Base-by-base conservation (phyloP, 129 eudicot species). In the Solidago caesia region DNA sequence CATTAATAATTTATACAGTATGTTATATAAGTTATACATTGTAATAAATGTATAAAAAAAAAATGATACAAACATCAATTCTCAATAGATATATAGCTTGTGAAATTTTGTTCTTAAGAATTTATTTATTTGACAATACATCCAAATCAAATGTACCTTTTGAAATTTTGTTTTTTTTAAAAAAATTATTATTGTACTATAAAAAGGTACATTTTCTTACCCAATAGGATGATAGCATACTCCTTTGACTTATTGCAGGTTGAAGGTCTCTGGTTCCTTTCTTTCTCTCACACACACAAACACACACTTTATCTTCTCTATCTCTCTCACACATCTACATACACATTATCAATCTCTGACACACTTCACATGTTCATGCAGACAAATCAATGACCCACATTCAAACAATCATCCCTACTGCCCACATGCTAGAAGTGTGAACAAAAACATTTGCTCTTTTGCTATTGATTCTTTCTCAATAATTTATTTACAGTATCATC, bases 281-380 rank as follows among this genome's bases (percentile, higher is more conserved):
- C 25, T 46, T 8, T 29, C 62, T 39, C 64, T 64, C 67, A 51
- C 73, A 9, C 69, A 25, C 48, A 25, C 46, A 46, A 45, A 45
- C 57, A 67, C 67, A 67, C 65, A 6, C 41, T 46, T 6, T 9
- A 9, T 11, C 2, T 44, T 65, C 11, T 46, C 11, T 46, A 9
- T 15, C 70, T 67, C 62, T 56, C 41, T 47, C 69, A 26, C 70
- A 0, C 56, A 5, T 25, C 44, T 10, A 64, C 44, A 51, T 8
- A 64, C 13, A 15, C n/a, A 56, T 6, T 46, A 56, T 60, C 29
- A 9, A 67, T 68, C 72, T 43, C 74, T 73, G 78, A 73, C 85
- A 80, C 72, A 80, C 72, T 80, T 87, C 96, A 90, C 96, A 86
- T 90, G 96, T 72, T 25, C 44, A 83, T 80, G 67, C 84, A 89